Conservation (phyloP, 768 basidiomycete species). For the Termitomyces heimii region DNA sequence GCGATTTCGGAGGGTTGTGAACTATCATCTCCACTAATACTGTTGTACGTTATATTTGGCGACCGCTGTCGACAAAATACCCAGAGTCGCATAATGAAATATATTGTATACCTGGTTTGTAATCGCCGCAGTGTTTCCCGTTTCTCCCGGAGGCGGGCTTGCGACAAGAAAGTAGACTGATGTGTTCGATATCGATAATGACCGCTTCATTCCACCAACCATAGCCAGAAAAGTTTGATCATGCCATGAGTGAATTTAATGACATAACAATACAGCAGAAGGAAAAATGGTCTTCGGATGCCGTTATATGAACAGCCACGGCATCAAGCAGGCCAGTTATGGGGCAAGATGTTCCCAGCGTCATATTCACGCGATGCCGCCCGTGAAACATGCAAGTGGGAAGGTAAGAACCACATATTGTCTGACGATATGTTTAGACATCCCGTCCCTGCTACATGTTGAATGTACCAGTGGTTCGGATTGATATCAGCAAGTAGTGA, state of each 20-base stretch:
- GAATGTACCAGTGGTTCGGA: not conserved
- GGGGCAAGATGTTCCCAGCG: slow-evolving; percentile 7
- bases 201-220: not conserved
- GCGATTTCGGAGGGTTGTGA: not conserved
- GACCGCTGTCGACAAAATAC: not conserved
- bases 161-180: not conserved
- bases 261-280: not conserved
- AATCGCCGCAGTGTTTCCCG: not conserved
- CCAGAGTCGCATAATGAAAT: not conserved
- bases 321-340: not conserved
- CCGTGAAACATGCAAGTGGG: not conserved
- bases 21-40: not conserved
- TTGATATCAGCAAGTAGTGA: not conserved
- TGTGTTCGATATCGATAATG: not conserved
- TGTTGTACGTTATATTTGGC: slow-evolving; percentile 1
- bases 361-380: not conserved
- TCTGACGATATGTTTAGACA: not conserved
- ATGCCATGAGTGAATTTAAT: not conserved
- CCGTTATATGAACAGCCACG: not conserved
- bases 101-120: not conserved
- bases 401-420: not conserved
- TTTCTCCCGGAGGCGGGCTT: not conserved
- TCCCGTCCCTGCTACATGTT: not conserved
- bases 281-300: not conserved
- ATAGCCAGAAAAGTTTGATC: not conserved